Evolutionary conservation across 176 grass and related monocot species (phyloP), one percentile per base, ranked within the genome.

Genomic region (Ampelocalamus luodianensis): DNA sequence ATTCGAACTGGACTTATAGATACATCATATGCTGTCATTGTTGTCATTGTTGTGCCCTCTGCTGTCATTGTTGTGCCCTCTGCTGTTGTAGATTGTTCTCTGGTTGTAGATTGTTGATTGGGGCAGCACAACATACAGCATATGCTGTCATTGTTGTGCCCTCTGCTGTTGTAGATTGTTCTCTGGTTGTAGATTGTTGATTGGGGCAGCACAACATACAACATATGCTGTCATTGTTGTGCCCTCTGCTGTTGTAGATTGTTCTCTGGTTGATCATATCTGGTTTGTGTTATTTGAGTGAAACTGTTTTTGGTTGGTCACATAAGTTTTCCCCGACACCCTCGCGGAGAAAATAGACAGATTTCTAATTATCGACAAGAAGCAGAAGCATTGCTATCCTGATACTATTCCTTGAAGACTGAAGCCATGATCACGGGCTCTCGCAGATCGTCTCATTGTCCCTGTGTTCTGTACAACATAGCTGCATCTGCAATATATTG

Each of bases 351-450:
- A 29, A 26, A n/a, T 9, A 50, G 39, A 37, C 48, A 34, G 22
- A 54, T 75, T 36, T 55, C 5, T 54, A 54, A 55, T 36, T 38
- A 10, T 54, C 1, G 29, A 75, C 49, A n/a, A 75, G 18, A 0
- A 36, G 53, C 13, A 15, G 42, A 50, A 40, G 8, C 54, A 68
- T 63, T 62, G 15, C 65, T 79, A 11, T 72, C 48, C 22, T 49
- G 42, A 39, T 55, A 32, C 8, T 5, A 6, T 8, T 63, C 9
- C 5, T 71, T 16, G 55, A 40, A 22, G 22, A 40, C 66, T 9
- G 32, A 29, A n/a, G 32, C 44, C 56, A 73, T 67, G 85, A 56
- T 18, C 23, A 89, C 74, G 81, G 79, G 59, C 59, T 78, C 5
- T 4, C 64, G 48, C 69, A 62, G 69, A 51, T 68, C 50, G 68